phyloP scores from a whole-genome alignment of 768 basidiomycete species.

The Coprinopsis marcescibilis region DNA sequence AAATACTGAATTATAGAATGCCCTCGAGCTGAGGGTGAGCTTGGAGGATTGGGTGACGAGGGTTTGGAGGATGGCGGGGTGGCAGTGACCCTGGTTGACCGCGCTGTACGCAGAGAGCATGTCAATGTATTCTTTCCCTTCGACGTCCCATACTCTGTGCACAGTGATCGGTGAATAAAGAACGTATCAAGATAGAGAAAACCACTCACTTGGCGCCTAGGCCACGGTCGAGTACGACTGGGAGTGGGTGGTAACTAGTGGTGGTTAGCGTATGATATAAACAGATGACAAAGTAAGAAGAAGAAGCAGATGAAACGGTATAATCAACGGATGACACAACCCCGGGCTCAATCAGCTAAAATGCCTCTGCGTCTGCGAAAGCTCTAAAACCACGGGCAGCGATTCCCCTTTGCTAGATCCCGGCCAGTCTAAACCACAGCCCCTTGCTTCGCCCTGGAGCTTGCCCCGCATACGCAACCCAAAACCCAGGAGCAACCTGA shows the following conservation, averaged over 20 bases:
- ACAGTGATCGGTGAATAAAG: constrained; percentile 4
- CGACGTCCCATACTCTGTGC: constrained; percentile 81
- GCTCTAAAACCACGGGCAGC: neutral
- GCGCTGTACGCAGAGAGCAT: constrained; percentile 85
- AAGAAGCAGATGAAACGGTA: neutral
- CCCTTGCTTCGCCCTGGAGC: neutral
- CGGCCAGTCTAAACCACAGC: neutral
- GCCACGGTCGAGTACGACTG: constrained; percentile 89
- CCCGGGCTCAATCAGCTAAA: neutral
- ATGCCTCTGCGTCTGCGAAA: neutral
- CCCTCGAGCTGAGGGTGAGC: constrained; percentile 90
- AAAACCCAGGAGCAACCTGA: no score
- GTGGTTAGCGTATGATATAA: constrained; percentile 3
- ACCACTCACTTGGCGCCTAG: constrained; percentile 79
- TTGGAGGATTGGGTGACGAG: constrained; percentile 81
- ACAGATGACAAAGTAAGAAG: neutral
- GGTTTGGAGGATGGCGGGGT: constrained; percentile 79
- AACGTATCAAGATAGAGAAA: constrained; percentile 28
- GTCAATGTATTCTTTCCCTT: constrained; percentile 94
- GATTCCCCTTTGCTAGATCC: neutral
- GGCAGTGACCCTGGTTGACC: constrained; percentile 94
- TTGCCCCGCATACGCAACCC: no score
- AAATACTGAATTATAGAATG: constrained; percentile 92
- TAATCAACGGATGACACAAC: neutral
- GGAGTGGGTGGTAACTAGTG: constrained; percentile 87